Evolutionary conservation across 2,329 filamentous ascomycete species (phyloP).

Genomic region (Monosporascus cannonballus): DNA sequence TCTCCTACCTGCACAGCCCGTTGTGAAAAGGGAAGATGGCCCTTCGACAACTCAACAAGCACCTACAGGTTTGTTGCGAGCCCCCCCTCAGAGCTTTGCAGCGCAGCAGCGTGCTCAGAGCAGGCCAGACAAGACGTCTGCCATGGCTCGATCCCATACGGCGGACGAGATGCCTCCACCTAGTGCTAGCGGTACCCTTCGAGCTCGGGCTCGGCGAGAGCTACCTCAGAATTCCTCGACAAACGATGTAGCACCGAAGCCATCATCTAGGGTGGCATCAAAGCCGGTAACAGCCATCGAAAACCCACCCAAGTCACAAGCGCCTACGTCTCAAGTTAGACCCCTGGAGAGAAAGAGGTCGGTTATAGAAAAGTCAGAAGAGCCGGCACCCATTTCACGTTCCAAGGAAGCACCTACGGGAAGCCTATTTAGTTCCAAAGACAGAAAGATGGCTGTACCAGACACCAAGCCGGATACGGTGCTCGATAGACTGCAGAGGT

Average conservation of each 20-base stretch:
- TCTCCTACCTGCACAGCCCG: slow-evolving; percentile 27
- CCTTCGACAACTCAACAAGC: slow-evolving; percentile 26
- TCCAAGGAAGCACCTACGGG: slow-evolving; percentile 29
- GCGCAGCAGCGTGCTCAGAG: slow-evolving; percentile 58
- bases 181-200: slow-evolving; percentile 22
- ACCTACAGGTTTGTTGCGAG: slow-evolving; percentile 40
- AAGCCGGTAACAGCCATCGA: slow-evolving; percentile 7
- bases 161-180: slow-evolving; percentile 25
- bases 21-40: slow-evolving; percentile 28
- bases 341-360: slow-evolving; percentile 6
- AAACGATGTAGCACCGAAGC: slow-evolving; percentile 14
- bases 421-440: slow-evolving; percentile 50
- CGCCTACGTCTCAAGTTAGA: slow-evolving; percentile 3
- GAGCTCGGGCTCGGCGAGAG: slow-evolving; percentile 22
- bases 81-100: slow-evolving; percentile 58
- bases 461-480: slow-evolving; percentile 53
- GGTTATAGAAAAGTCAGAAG: slow-evolving; percentile 5
- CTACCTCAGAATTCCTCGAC: slow-evolving; percentile 20
- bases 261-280: slow-evolving; percentile 7
- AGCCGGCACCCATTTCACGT: slow-evolving; percentile 7
- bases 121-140: slow-evolving; percentile 30
- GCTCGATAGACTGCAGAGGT: slow-evolving; percentile 45
- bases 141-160: slow-evolving; percentile 24
- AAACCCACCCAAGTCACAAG: slow-evolving; percentile 1
- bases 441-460: slow-evolving; percentile 43